These are phyloP conservation scores for Aotearoamyces nothofagi DNA, from an alignment of 2,329 filamentous ascomycete genomes.

Conservation along the genomic window DNA sequence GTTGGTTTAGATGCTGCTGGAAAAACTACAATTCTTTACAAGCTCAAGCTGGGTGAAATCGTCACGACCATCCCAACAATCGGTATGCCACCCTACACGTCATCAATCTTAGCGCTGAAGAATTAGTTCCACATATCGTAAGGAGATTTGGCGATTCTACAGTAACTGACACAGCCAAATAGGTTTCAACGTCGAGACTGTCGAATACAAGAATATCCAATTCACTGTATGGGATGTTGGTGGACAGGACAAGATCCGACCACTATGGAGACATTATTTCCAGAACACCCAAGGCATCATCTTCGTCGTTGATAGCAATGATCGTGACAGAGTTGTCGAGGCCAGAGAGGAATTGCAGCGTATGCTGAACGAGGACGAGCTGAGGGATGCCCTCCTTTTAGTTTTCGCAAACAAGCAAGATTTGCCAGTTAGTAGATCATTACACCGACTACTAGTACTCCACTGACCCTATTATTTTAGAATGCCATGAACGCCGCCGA, in stretches of 20 bases:
- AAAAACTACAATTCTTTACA: slow-evolving; percentile 99
- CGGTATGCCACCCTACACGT: slow-evolving; percentile 43
- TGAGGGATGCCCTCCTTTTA: slow-evolving; percentile 88
- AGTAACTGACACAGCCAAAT: slow-evolving; percentile 1
- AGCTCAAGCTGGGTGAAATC: slow-evolving; percentile 98
- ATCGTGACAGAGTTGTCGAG: slow-evolving; percentile 95
- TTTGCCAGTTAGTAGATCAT: slow-evolving; percentile 70
- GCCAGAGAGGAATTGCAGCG: slow-evolving; percentile 91
- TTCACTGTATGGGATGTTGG: slow-evolving; percentile 99
- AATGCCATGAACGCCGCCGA: slow-evolving; percentile 99
- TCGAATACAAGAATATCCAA: slow-evolving; percentile 99
- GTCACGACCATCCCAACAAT: slow-evolving; percentile 99
- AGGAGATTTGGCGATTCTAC: too few species aligned
- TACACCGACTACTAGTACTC: too few species aligned
- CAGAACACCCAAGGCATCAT: slow-evolving; percentile 99
- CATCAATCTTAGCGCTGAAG: too few species aligned
- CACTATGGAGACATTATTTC: slow-evolving; percentile 99
- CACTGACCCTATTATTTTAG: too few species aligned
- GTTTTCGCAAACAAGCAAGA: slow-evolving; percentile 99
- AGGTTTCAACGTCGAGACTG: slow-evolving; percentile 99
- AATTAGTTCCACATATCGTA: too few species aligned
- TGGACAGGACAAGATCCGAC: slow-evolving; percentile 99
- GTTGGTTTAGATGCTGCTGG: slow-evolving; percentile 97
- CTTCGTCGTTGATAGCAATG: slow-evolving; percentile 98
- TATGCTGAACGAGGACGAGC: slow-evolving; percentile 98